Conservation (phyloP, 2,329 filamentous ascomycete species). For the Aspergillus thermomutatus region DNA sequence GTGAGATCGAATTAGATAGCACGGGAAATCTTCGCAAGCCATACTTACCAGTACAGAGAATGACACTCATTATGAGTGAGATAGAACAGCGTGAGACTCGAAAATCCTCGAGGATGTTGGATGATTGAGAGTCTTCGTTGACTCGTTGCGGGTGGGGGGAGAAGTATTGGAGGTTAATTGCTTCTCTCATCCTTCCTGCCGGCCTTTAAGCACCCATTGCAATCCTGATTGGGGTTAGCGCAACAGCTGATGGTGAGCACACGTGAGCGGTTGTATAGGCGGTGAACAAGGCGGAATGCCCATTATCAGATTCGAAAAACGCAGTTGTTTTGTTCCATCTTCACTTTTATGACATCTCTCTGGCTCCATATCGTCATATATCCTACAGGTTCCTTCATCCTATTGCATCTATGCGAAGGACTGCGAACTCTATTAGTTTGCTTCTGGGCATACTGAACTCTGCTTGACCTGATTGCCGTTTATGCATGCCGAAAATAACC, state of each 20-base stretch:
- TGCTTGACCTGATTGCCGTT: not conserved
- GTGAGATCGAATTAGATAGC: not conserved
- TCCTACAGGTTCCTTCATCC: not conserved
- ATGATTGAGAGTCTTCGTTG: constrained; percentile 1
- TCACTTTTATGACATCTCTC: not conserved
- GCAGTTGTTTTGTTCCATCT: not conserved
- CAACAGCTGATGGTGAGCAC: not conserved
- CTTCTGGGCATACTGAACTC: not conserved
- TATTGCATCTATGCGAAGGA: not conserved
- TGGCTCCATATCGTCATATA: not conserved
- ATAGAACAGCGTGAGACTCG: not conserved
- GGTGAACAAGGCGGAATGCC: constrained; percentile 56
- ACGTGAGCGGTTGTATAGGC: constrained; percentile 52
- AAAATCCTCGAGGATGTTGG: constrained; percentile 2
- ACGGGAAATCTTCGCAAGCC: not conserved
- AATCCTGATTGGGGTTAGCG: not conserved
- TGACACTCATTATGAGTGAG: constrained; percentile 56
- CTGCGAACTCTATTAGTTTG: not conserved
- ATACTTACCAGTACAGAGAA: constrained; percentile 61
- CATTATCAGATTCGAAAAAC: not conserved
- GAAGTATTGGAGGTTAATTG: not conserved
- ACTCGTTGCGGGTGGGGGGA: not conserved
- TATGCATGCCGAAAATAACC: not conserved
- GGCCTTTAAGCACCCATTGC: constrained; percentile 3
- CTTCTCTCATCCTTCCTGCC: constrained; percentile 9